Base-by-base conservation (phyloP, 2,329 filamentous ascomycete species). In the Hypoxylon sp. region DNA sequence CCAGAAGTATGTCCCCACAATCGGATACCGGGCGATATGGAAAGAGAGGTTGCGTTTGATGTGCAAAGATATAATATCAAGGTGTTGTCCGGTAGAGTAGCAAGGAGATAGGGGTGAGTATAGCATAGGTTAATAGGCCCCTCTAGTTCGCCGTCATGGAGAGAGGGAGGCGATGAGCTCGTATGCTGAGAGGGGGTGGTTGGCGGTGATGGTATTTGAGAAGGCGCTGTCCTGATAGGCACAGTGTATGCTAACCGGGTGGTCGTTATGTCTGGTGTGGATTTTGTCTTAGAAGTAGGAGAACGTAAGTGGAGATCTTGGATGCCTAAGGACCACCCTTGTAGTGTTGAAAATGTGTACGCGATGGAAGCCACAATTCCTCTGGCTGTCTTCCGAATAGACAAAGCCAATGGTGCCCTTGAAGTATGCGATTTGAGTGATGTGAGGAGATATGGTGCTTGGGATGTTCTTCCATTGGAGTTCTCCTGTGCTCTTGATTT, bases 1-100 rank as follows among this genome's bases (percentile, higher is more conserved):
- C 92, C 93, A 1, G 94, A 97, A 0, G 95, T 97, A 77, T 97
- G 95, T 6, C 95, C 95, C 92, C 93, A 97, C 5, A 98, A 87
- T 30, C 93, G 87, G 70, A 90, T 91, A 0, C 92, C 93, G 0
- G 89, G 82, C 40, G 92, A 91, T 61, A 98, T 90, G 0, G 87
- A 88, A 1, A 97, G 84, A 0, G 84, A 82, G 0, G 88, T 85
- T 1, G 88, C 82, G 2, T 88, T 93, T 0, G 94, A 95, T 3
- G 89, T 93, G 73, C 95, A 93, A 33, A 97, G 85, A 76, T 96
- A 92, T 35, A 97, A 84, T 1, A 94, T 90, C 27, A 97, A 83
- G 0, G 95, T 97, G 77, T 98, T 98, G 79, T 98, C 94, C 0
- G 92, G 89, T 71, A 97, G 89, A 0, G 93, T 92, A 2, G 91